phyloP scores from a whole-genome alignment of 2,329 filamentous ascomycete genomes.

The Colletotrichum zoysiae region DNA sequence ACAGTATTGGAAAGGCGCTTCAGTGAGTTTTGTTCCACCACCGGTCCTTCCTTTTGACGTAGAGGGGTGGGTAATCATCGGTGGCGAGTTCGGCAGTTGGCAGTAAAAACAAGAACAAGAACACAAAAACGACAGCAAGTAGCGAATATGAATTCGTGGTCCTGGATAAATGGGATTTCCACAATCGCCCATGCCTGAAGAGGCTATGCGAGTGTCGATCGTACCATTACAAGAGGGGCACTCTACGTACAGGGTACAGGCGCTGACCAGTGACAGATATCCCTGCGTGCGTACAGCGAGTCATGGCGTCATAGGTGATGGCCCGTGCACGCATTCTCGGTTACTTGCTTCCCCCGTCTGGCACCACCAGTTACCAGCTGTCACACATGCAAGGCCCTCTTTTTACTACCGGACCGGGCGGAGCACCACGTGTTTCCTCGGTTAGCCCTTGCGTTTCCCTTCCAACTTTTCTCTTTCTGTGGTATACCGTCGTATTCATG shows the following conservation, averaged over 20 bases:
- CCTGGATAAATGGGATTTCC: conserved; percentile 25
- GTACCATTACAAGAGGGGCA: background rate
- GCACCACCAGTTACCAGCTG: background rate
- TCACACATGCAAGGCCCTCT: background rate
- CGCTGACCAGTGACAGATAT: background rate
- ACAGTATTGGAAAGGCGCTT: background rate
- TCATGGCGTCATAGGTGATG: conserved; percentile 15
- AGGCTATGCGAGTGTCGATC: conserved; percentile 21
- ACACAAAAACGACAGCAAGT: background rate
- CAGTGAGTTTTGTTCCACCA: background rate
- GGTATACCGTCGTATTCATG: background rate
- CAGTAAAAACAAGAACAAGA: background rate
- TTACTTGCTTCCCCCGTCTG: too few relatives aligned
- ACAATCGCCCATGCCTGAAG: conserved; percentile 23
- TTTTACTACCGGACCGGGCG: background rate
- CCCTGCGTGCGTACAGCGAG: too few relatives aligned
- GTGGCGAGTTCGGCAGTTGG: background rate
- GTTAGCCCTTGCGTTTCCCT: background rate
- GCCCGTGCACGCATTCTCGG: background rate
- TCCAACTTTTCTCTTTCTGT: background rate
- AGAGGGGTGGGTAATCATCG: background rate
- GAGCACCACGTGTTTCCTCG: too few relatives aligned
- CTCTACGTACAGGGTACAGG: background rate
- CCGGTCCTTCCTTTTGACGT: background rate
- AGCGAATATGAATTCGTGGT: conserved; percentile 15